Conservation (phyloP, 1,284 basidiomycete genomes). For the Pseudozyma flocculosa region DNA sequence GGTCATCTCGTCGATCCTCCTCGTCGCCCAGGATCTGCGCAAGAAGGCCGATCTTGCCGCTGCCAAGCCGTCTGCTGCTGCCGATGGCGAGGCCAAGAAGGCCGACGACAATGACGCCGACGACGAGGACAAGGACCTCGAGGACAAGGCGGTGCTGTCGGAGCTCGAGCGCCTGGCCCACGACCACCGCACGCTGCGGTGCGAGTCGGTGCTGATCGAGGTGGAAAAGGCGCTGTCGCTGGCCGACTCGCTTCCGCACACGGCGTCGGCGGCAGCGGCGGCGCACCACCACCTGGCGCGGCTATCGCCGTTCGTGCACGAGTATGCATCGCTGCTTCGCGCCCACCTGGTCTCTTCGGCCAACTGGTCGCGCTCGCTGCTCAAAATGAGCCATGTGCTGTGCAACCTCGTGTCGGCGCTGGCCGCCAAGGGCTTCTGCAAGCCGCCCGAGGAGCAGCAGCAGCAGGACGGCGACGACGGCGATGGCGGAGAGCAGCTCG, state of each 20-base stretch:
- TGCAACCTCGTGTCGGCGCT: slow-evolving; percentile 74
- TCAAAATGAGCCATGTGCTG: slow-evolving; percentile 81
- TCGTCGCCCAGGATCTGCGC: slow-evolving; percentile 52
- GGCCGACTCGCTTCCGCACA: slow-evolving; percentile 10
- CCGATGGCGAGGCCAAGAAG: neutral
- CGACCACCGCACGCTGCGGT: slow-evolving; percentile 22
- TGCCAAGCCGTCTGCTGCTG: neutral
- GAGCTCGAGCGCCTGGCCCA: slow-evolving; percentile 18
- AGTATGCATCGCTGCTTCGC: slow-evolving; percentile 54
- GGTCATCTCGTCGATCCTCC: slow-evolving; percentile 47
- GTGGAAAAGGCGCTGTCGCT: slow-evolving; percentile 13
- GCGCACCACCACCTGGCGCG: slow-evolving; percentile 23
- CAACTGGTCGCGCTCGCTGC: slow-evolving; percentile 73
- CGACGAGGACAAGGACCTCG: slow-evolving; percentile 10
- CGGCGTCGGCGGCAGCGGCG: slow-evolving; percentile 6
- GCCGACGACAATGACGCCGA: neutral
- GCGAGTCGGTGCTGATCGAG: slow-evolving; percentile 21
- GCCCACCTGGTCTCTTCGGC: slow-evolving; percentile 60
- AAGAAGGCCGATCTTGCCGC: slow-evolving; percentile 3
- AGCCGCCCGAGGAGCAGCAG: slow-evolving; percentile 47
- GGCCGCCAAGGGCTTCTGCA: slow-evolving; percentile 80
- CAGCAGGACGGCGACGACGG: slow-evolving; percentile 28
- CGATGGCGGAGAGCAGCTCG: slow-evolving; percentile 45
- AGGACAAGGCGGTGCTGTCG: slow-evolving; percentile 27
- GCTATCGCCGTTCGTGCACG: slow-evolving; percentile 44